Conservation (phyloP, 1,284 basidiomycete species). For the Papiliotrema laurentii region DNA sequence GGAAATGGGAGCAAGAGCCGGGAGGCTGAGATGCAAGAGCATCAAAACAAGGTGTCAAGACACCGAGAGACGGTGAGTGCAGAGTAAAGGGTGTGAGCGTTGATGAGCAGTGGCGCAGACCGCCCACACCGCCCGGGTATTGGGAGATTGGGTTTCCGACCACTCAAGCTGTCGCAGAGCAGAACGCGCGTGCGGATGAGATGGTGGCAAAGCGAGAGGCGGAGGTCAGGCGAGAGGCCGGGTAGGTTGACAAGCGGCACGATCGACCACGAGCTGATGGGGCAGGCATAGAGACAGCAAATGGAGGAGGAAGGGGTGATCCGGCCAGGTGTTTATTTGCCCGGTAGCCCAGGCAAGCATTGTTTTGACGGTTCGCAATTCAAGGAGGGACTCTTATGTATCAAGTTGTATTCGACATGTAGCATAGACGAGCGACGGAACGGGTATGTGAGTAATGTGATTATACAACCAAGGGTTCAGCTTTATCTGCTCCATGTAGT, state of each 20-base stretch:
- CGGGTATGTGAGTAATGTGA: too few species aligned
- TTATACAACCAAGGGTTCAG: too few species aligned
- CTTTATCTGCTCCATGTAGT: too few species aligned
- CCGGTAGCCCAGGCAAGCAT: too few species aligned
- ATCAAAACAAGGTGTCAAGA: conserved; percentile 70
- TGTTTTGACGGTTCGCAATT: too few species aligned
- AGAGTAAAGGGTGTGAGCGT: not conserved
- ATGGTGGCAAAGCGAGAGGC: conserved; percentile 57
- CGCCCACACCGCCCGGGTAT: conserved; percentile 74
- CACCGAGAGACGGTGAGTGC: conserved; percentile 55
- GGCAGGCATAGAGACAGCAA: conserved; percentile 34
- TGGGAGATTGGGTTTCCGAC: conserved; percentile 77
- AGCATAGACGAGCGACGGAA: not conserved
- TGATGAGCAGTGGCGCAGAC: conserved; percentile 57
- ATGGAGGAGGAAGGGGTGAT: conserved; percentile 31
- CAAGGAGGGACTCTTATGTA: not conserved
- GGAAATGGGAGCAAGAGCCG: conserved; percentile 5
- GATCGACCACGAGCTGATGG: not conserved
- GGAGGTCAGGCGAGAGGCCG: conserved; percentile 50
- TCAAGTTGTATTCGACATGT: not conserved
- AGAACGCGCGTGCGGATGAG: conserved; percentile 66
- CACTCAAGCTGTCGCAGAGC: conserved; percentile 69
- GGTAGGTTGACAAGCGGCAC: conserved; percentile 25
- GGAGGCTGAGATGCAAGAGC: conserved; percentile 51
- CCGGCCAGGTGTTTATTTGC: too few species aligned